Base-by-base conservation (phyloP, 176 grass and related monocot species). In the Pontederia crassipes region DNA sequence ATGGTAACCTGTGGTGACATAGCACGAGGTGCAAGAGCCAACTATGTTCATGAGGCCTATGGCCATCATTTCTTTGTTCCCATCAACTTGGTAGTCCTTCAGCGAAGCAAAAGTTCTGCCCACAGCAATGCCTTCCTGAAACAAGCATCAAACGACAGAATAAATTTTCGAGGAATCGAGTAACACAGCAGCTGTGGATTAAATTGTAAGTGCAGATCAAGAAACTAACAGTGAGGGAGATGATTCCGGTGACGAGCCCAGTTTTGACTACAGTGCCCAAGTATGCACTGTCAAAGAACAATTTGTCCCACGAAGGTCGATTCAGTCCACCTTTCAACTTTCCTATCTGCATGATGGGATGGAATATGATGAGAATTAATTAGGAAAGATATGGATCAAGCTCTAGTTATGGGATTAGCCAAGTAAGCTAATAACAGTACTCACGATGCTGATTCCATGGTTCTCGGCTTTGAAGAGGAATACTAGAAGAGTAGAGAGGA, bases 21-120 rank as follows among this genome's bases (percentile, higher is more conserved):
- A 97, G 67, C 92, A 97, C 9, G 92, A 97, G 82, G 87, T 97
- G 58, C 92, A 97, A 71, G 92, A 91, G n/a, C 92, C 92, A 0
- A 97, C 92, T 28, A 97, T 75, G 81, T 97, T 97, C 92, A 97
- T 97, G 50, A 97, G 72, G 9, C 92, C 92, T 61, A 97, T 88
- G 70, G 92, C 92, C 83, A 97, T 97, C 92, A 97, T 97, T 59
- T 97, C 92, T 68, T 97, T 97, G 78, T 97, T 97, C 15, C 92
- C 92, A 14, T 97, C 92, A 17, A 97, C 78, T 77, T 90, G 83
- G 79, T 97, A 97, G 64, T 77, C 87, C 28, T 81, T 87, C 10
- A 91, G 62, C 27, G 92, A 88, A 58, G 92, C 92, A 80, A 97
- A 97, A 54, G 92, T 90, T 69, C 92, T 90, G 40, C 92, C 92